Percentiles rank a stretch among this genome's conserved stretches.
Evolutionary conservation across 2,329 filamentous ascomycete genomes (phyloP).

Genomic region (Arachnomyces sp.): DNA sequence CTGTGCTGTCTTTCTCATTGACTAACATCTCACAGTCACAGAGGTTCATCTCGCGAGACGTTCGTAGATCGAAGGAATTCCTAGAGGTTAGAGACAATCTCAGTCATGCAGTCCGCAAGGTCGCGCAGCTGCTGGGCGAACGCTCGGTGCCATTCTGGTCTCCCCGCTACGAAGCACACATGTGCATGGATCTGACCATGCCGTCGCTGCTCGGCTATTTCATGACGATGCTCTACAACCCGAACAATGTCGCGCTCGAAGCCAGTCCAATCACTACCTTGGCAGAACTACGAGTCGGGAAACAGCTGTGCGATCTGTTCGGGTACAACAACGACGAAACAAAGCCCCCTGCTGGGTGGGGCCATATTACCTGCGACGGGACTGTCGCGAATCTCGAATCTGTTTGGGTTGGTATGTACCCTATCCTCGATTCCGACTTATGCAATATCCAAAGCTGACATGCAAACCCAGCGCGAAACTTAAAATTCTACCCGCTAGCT

Average conservation of each 20-base stretch:
- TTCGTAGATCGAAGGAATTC: too few relatives aligned
- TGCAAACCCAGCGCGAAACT: conserved; percentile 30
- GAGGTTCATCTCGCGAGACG: too few relatives aligned
- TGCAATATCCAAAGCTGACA: background rate
- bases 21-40: too few relatives aligned
- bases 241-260: conserved; percentile 43
- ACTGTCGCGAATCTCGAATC: conserved; percentile 44
- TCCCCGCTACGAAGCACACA: conserved; percentile 40
- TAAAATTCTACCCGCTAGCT: conserved; percentile 42
- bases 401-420: conserved; percentile 30
- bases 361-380: conserved; percentile 41
- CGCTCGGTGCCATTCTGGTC: conserved; percentile 40
- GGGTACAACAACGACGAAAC: conserved; percentile 34
- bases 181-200: conserved; percentile 39
- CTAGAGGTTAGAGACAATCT: conserved; percentile 26
- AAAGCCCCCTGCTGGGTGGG: conserved; percentile 27
- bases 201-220: conserved; percentile 39
- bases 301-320: conserved; percentile 40
- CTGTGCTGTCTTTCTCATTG: too few relatives aligned
- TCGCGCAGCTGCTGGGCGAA: conserved; percentile 32
- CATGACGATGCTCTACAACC: conserved; percentile 45
- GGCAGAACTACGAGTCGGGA: conserved; percentile 38
- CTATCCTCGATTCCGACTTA: conserved; percentile 2
- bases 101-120: conserved; percentile 27
- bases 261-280: conserved; percentile 40